Conservation (phyloP, 192 early-diverging fungal species). For the Coemansia sp. region DNA sequence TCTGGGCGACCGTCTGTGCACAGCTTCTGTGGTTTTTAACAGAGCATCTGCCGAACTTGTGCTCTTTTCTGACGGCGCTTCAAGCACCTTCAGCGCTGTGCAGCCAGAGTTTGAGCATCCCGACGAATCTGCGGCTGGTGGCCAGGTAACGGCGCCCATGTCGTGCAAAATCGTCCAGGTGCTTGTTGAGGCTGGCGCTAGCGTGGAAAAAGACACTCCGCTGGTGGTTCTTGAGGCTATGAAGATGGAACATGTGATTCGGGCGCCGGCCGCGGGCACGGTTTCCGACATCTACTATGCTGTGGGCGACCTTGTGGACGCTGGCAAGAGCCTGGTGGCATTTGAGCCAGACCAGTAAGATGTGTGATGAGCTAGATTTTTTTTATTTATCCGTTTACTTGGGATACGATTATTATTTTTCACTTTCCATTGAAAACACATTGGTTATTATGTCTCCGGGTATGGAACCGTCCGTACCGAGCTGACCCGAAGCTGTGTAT, state of each 20-base stretch:
- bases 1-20: slow-evolving; percentile 53
- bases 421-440: neutral
- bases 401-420: too few species aligned
- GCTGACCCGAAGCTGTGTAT: neutral
- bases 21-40: slow-evolving; percentile 65
- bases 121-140: slow-evolving; percentile 50
- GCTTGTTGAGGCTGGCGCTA: slow-evolving; percentile 69
- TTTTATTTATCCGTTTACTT: neutral
- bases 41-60: slow-evolving; percentile 41
- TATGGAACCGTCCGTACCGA: neutral
- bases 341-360: slow-evolving; percentile 50
- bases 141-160: slow-evolving; percentile 83
- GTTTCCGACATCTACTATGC: slow-evolving; percentile 75
- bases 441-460: neutral
- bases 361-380: neutral
- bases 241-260: slow-evolving; percentile 99
- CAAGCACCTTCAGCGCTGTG: slow-evolving; percentile 55
- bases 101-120: slow-evolving; percentile 58
- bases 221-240: slow-evolving; percentile 92
- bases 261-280: slow-evolving; percentile 71
- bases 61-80: slow-evolving; percentile 61
- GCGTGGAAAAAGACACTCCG: slow-evolving; percentile 76
- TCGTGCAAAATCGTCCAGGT: slow-evolving; percentile 95
- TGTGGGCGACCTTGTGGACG: slow-evolving; percentile 84
- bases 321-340: slow-evolving; percentile 77